Evolutionary conservation across 768 basidiomycete species (phyloP), one percentile per base, ranked within the genome.

Genomic region (Phanerochaete sordida): DNA sequence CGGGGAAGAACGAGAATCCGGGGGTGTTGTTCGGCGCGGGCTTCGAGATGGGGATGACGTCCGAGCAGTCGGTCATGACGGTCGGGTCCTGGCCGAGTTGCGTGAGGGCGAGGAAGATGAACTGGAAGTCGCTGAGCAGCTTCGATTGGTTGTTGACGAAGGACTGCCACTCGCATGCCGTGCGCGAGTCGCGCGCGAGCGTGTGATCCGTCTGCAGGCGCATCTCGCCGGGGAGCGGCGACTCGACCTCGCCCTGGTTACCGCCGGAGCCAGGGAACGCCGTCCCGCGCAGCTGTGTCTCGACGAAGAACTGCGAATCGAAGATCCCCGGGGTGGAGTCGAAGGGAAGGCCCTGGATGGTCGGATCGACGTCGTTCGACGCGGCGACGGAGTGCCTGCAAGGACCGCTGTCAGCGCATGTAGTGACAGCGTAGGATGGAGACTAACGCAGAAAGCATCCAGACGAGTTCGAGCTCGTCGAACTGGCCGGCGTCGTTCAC

Each of bases 161-260:
- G 15, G 62, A 58, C 48, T 62, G 62, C 62, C 62, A 62, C 37
- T 59, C 57, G 57, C 62, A 62, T 19, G 61, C 61, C 13, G 61
- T 62, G 47, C 61, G 59, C 9, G 57, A 55, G 57, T 59, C 62
- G 37, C 57, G 51, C 16, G 58, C 57, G 19, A 62, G 30, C 19
- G 26, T 51, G 37, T 58, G 62, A 61, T 70, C 70, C 39, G 68
- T 66, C 62, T 71, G 69, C 15, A 73, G 66, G 27, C 69, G 65
- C 28, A 69, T 53, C 52, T 69, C 67, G 44, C 65, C 66, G 5
- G 55, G 30, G 2, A 68, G 58, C 7, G 65, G 64, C 16, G 68
- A 68, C 61, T 56, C 50, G 24, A 65, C 65, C 55, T 67, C 64
- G 53, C 71, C 66, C 28, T 52, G 54, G 58, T 65, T 66, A 35